Evolutionary conservation across 2,329 filamentous ascomycete genomes (phyloP), one percentile per base, ranked within the genome.

Genomic region (Truncatella angustata): DNA sequence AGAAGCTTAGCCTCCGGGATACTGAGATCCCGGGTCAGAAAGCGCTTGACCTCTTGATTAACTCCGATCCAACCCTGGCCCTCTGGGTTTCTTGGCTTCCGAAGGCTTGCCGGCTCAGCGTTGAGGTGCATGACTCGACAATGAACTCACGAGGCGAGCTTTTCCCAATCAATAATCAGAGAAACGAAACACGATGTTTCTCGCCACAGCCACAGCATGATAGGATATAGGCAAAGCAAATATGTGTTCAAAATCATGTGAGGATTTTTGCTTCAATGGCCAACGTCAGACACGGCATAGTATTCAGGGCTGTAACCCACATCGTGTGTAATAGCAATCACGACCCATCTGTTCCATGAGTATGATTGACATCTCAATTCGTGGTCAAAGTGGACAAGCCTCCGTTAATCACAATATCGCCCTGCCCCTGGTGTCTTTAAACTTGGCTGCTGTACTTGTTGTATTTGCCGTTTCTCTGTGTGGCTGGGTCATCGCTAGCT

Each of bases 21-120:
- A 32, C 47, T 50, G 47, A 50, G 47, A 50, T 50, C 30, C 47
- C 47, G 47, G 47, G 26, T 28, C 24, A 39, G 44, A 28, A 21
- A 30, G 45, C 45, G 45, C 45, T 37, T 49, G 45, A 18, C 16
- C 32, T 32, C 34, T 30, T n/a, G 32, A 23, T 14, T 18, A 9
- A 16, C 20, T 18, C 18, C 28, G n/a, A n/a, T n/a, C 45, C 23
- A 28, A 23, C 10, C 32, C 45, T 16, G 32, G 24, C 28, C 16
- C 3, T 16, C 28, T 18, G 16, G 45, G 34, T 16, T 9, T 37
- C 34, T 39, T 49, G 12, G 45, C 45, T 49, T 49, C 45, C 45
- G 45, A 49, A 12, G 18, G 18, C 20, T 37, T 49, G 36, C 45
- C 32, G 45, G 45, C 34, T n/a, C 45, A 49, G 45, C 24, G 21